Base-by-base conservation (phyloP, 345 rosid species). In the sweet orange (Citrus sinensis) region DNA sequence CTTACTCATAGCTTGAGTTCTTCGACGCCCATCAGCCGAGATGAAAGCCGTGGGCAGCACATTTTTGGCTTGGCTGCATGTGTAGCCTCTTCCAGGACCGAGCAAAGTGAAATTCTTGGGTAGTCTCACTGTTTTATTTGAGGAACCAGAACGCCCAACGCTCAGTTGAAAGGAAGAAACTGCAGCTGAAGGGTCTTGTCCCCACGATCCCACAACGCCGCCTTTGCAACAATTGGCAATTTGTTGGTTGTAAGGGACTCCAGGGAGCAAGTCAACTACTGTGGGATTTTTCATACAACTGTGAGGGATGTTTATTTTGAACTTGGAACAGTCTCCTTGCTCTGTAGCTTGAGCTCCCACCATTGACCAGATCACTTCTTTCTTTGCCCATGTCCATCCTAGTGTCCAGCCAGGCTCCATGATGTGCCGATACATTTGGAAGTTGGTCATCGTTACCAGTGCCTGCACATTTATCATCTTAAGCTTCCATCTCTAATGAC, bases 301-400 rank as follows among this genome's bases (percentile, higher is more conserved):
- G 69, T 86, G 89, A 49, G 91, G 86, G 46, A 86, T 79, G 75
- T 73, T 83, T 60, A 77, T 83, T 82, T 86, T 86, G 83, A 88
- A 88, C 80, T 84, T 81, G 82, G 91, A 86, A 66, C 88, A 88
- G 70, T 88, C 91, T 2, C 91, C 91, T 81, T 88, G 89, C 22
- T 86, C 87, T 0, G 77, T 78, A 64, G 89, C 84, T 78, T 88
- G 86, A 68, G 89, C 91, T 29, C 91, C 89, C 29, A 51, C 77
- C 84, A 84, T 83, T 32, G 84, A 72, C 91, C 87, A 84, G 40
- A 88, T 86, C 70, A 88, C 82, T 76, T 88, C 91, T 70, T 88
- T 86, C 80, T 83, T 86, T 0, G 84, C 78, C 91, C 87, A 86
- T 51, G 76, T 75, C 89, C 89, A 88, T 11, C 88, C 89, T 17